Evolutionary conservation across 2,329 filamentous ascomycete species (phyloP).

Genomic region (Colletotrichum chrysophilum): DNA sequence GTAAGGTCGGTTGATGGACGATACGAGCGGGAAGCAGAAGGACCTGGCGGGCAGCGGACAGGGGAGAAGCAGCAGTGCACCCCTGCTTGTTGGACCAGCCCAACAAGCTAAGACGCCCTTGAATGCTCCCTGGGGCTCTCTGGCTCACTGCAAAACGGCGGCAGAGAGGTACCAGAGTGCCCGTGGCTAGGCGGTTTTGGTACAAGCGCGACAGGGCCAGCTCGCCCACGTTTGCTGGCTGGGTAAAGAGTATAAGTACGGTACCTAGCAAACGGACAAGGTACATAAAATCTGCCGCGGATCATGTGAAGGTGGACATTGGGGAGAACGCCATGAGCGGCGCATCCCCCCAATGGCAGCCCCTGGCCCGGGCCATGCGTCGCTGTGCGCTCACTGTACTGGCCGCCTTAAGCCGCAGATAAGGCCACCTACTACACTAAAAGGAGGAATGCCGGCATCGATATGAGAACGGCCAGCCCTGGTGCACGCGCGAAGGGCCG

Average conservation of each 20-base stretch:
- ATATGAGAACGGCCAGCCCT: neutral
- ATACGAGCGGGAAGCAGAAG: neutral
- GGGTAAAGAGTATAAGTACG: neutral
- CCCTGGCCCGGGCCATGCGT: neutral
- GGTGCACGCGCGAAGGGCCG: neutral
- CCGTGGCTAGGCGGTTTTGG: neutral
- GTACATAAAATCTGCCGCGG: neutral
- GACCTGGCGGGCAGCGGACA: neutral
- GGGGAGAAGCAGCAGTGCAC: neutral
- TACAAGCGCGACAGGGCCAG: neutral
- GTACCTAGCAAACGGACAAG: neutral
- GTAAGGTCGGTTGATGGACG: neutral
- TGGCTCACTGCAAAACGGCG: neutral
- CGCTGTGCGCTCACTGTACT: neutral
- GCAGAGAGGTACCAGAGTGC: neutral
- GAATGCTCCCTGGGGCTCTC: neutral
- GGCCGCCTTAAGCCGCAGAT: neutral
- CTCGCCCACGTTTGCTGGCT: neutral
- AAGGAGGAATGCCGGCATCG: conserved; percentile 9
- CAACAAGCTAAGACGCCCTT: conserved; percentile 11
- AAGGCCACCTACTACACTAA: neutral
- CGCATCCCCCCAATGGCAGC: neutral
- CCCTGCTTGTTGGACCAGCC: conserved; percentile 18
- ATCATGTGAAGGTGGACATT: conserved; percentile 22
- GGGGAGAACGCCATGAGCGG: neutral